These are phyloP conservation scores for Viridothelium virens DNA, from an alignment of 495 filamentous ascomycete species.

Conservation along the genomic window DNA sequence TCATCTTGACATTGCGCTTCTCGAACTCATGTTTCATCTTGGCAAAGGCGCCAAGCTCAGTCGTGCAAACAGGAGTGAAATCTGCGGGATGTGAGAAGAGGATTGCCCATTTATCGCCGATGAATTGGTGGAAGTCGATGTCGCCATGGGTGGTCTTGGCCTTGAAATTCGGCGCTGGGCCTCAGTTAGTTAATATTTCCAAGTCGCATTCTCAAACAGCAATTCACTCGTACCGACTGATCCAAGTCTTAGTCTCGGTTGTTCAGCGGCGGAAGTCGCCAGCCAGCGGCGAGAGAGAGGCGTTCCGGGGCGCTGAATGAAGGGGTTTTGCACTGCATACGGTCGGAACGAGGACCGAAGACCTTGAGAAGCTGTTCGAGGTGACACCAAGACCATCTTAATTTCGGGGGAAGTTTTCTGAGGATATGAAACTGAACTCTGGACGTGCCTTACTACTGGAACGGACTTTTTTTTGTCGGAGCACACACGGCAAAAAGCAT, in stretches of 20 bases:
- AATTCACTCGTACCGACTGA: slow-evolving; percentile 29
- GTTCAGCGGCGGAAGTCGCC: slow-evolving; percentile 38
- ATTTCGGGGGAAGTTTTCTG: background rate
- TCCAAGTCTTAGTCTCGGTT: slow-evolving; percentile 55
- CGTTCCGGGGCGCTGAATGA: background rate
- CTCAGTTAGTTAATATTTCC: no score
- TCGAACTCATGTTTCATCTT: slow-evolving; percentile 56
- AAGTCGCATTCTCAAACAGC: no score
- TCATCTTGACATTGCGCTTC: slow-evolving; percentile 57
- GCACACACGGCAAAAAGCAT: no score
- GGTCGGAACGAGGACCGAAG: background rate
- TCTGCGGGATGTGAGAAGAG: slow-evolving; percentile 65
- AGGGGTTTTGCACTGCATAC: background rate
- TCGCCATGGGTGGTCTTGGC: slow-evolving; percentile 59
- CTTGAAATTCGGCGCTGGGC: slow-evolving; percentile 54
- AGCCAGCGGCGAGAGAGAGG: slow-evolving; percentile 34
- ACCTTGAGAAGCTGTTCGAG: background rate
- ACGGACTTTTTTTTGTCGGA: no score
- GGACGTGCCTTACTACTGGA: background rate
- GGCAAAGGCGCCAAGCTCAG: slow-evolving; percentile 61
- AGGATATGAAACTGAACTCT: background rate
- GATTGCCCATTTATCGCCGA: slow-evolving; percentile 55
- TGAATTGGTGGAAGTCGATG: slow-evolving; percentile 52
- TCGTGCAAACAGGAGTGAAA: slow-evolving; percentile 65
- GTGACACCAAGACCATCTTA: background rate